Base-by-base conservation (phyloP, 139 green algal species). In the Chlorella sp. region DNA sequence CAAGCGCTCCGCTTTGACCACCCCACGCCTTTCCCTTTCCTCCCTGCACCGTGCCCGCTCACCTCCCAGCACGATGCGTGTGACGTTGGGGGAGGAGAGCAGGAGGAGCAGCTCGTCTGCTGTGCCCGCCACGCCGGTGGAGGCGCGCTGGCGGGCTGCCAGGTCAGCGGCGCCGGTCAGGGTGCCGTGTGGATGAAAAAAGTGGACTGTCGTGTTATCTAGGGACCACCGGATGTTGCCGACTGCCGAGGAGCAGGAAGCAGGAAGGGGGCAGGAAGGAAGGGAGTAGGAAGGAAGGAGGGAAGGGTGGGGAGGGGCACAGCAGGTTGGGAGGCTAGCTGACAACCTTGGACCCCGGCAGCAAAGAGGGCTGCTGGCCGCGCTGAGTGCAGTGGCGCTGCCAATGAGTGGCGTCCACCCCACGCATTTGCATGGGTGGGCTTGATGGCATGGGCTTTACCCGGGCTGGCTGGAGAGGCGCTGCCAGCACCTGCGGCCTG, bases 11-110 rank as follows among this genome's bases (percentile, higher is more conserved):
- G 48, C 48, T 57, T 9, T 57, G 48, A 57, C 48, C 9, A 57
- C 48, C 9, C 48, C 48, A 5, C 48, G 48, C 9, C 48, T 9
- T 9, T 5, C 48, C 24, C 64, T 5, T 14, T 14, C 64, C 64
- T 9, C 64, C 21, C 21, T 14, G 64, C 64, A 28, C n/a, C n/a
- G n/a, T n/a, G n/a, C n/a, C 21, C n/a, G 16, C 79, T 7, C 30
- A 68, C 79, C 79, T 39, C 30, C 79, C 79, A 85, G 79, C 48
- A 85, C 36, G 79, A 85, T 85, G 79, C 26, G 53, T 2, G 79
- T 40, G 39, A 85, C 24, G 42, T 34, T 28, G 48, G 79, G 79
- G 0, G 32, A 68, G 48, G 15, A 42, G 24, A 85, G 79, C 79
- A 85, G 79, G 5, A 32, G 15, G 42, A 85, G 42, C 42, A 85